Conservation (phyloP, 1,139 yeast genomes). For the Magnusiomyces tetraspermus region DNA sequence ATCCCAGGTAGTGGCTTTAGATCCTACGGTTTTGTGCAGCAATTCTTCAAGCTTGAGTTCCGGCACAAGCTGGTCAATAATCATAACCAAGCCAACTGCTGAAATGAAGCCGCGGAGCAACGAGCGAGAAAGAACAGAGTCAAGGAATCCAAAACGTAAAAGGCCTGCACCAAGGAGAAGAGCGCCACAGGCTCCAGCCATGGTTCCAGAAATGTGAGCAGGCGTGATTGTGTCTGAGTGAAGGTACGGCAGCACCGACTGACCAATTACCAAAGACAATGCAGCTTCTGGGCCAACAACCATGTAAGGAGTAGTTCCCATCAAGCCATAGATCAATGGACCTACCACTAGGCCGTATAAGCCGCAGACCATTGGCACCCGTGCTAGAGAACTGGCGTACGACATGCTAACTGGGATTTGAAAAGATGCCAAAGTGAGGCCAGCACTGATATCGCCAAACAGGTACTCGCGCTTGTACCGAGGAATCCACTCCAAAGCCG, state of each 20-base stretch:
- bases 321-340: slow-evolving; percentile 68
- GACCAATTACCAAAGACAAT: slow-evolving; percentile 82
- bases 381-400: slow-evolving; percentile 83
- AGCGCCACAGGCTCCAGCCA: slow-evolving; percentile 72
- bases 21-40: slow-evolving; percentile 42
- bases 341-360: slow-evolving; percentile 72
- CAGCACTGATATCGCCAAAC: slow-evolving; percentile 73
- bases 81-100: slow-evolving; percentile 89
- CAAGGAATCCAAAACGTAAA: slow-evolving; percentile 77
- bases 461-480: slow-evolving; percentile 46
- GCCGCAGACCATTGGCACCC: slow-evolving; percentile 83
- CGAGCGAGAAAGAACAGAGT: slow-evolving; percentile 76
- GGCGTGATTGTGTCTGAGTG: slow-evolving; percentile 40
- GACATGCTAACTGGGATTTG: slow-evolving; percentile 86
- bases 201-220: slow-evolving; percentile 58
- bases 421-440: slow-evolving; percentile 79
- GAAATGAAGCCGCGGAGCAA: slow-evolving; percentile 80
- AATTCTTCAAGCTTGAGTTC: slow-evolving; percentile 53
- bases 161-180: slow-evolving; percentile 68
- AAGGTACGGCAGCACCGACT: slow-evolving; percentile 57
- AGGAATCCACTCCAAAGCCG: slow-evolving; percentile 72
- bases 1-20: slow-evolving; percentile 62
- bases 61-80: slow-evolving; percentile 63
- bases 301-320: slow-evolving; percentile 95
- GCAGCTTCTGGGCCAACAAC: slow-evolving; percentile 97